These are phyloP conservation scores for Furcasterigmium sp. DNA, from an alignment of 2,329 filamentous ascomycete species.

Conservation along the genomic window DNA sequence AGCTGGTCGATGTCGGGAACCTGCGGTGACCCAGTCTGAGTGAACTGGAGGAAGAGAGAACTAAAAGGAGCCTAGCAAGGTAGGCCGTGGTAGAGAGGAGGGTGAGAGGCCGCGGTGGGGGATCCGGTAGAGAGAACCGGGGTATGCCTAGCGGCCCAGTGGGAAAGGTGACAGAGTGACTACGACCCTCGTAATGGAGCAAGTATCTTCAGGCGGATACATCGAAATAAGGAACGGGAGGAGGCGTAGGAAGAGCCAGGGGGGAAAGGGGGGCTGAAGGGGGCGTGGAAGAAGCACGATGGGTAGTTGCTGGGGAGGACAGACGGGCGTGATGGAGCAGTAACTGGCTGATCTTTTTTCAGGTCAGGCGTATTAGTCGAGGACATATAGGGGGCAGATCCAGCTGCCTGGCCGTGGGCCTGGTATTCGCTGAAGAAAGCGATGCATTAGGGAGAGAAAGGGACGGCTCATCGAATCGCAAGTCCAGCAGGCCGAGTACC, in stretches of 20 bases:
- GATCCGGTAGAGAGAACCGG: slow-evolving; percentile 9
- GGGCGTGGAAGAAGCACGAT: slow-evolving; percentile 8
- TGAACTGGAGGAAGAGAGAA: slow-evolving; percentile 15
- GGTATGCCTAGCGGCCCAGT: slow-evolving; percentile 13
- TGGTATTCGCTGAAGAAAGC: not conserved
- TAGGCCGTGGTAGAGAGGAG: slow-evolving; percentile 9
- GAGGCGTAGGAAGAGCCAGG: slow-evolving; percentile 1
- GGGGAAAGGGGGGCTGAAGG: slow-evolving; percentile 3
- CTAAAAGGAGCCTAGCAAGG: slow-evolving; percentile 12
- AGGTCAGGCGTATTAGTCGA: slow-evolving; percentile 1
- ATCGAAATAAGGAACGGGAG: slow-evolving; percentile 6
- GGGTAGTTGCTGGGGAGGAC: not conserved
- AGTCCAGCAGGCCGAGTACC: not conserved
- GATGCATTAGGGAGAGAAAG: not conserved
- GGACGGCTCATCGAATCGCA: not conserved
- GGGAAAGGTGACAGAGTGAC: slow-evolving; percentile 12
- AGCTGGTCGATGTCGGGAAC: slow-evolving; percentile 30
- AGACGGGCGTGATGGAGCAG: not conserved
- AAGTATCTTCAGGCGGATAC: slow-evolving; percentile 2
- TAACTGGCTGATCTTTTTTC: not conserved
- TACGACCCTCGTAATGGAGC: slow-evolving; percentile 1
- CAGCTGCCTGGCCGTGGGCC: not conserved
- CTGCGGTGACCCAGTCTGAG: slow-evolving; percentile 22
- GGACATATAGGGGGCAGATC: slow-evolving; percentile 2
- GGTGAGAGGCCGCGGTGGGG: slow-evolving; percentile 12